Evolutionary conservation across 2,329 filamentous ascomycete species (phyloP).

Genomic region (Pyrenophora teres): DNA sequence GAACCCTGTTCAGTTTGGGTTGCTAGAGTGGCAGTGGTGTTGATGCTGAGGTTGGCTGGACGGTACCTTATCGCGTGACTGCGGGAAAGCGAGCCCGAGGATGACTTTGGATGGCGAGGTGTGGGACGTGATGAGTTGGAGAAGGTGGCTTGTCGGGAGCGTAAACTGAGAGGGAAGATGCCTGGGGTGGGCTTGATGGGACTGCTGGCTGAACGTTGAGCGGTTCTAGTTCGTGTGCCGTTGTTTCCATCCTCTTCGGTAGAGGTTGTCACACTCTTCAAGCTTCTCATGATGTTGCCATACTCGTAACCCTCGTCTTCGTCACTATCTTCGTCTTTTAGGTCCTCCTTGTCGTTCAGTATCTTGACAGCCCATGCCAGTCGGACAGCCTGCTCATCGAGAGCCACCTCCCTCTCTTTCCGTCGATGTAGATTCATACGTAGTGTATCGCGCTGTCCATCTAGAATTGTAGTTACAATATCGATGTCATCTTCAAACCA

Average conservation of each 20-base stretch:
- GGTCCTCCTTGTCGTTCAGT: slow-evolving; percentile 13
- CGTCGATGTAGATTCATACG: slow-evolving; percentile 11
- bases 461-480: slow-evolving; percentile 11
- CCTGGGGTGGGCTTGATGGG: neutral
- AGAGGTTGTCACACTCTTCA: neutral
- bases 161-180: neutral
- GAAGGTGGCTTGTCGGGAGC: neutral
- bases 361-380: slow-evolving; percentile 25
- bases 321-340: slow-evolving; percentile 1
- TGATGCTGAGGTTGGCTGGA: neutral
- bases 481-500: slow-evolving; percentile 4
- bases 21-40: neutral
- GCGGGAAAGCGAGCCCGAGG: neutral
- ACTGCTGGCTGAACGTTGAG: slow-evolving; percentile 1
- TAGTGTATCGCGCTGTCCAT: slow-evolving; percentile 20
- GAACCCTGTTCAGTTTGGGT: neutral
- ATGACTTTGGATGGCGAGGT: neutral
- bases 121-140: neutral
- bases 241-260: neutral
- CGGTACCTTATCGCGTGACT: neutral
- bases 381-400: slow-evolving; percentile 3
- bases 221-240: neutral
- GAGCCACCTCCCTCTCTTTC: slow-evolving; percentile 4
- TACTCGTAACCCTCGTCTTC: slow-evolving; percentile 13
- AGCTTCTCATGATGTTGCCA: slow-evolving; percentile 1